Conservation (phyloP, 2,329 filamentous ascomycete genomes). For the Aspergillus sp. region DNA sequence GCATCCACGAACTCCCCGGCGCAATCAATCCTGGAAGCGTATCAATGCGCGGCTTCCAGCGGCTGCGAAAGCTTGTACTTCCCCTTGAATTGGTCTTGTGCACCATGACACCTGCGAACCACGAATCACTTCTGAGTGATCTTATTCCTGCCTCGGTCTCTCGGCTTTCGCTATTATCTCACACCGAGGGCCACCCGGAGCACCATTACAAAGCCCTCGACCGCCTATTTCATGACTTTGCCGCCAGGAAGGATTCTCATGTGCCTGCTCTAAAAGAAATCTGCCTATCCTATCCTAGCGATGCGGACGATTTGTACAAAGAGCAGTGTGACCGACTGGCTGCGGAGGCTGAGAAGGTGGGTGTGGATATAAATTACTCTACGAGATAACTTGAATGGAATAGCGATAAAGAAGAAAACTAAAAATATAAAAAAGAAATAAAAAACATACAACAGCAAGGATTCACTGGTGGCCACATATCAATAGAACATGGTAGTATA, state of each 20-base stretch:
- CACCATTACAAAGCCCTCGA: constrained; percentile 14
- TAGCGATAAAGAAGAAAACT: no score
- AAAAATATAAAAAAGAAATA: no score
- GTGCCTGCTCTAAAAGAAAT: constrained; percentile 14
- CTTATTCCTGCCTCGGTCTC: constrained; percentile 13
- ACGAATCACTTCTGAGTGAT: constrained; percentile 6
- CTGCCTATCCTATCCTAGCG: constrained; percentile 5
- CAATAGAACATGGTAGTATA: no score
- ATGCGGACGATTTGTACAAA: constrained; percentile 12
- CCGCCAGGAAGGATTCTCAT: constrained; percentile 7
- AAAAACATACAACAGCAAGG: no score
- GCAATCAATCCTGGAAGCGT: constrained; percentile 14
- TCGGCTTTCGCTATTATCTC: constrained; percentile 9
- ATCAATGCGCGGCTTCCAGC: constrained; percentile 15
- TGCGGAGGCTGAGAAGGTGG: background rate
- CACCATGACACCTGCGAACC: constrained; percentile 6
- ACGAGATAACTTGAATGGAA: no score
- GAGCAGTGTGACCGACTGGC: constrained; percentile 8
- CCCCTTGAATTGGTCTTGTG: constrained; percentile 15
- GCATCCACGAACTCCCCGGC: constrained; percentile 7
- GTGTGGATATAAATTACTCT: background rate
- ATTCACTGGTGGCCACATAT: no score
- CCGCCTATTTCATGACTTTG: constrained; percentile 14
- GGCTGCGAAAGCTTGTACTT: constrained; percentile 13
- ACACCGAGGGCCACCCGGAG: constrained; percentile 2